Conservation (phyloP, 208 protist species). For the Dictyostelium gargantuum region DNA sequence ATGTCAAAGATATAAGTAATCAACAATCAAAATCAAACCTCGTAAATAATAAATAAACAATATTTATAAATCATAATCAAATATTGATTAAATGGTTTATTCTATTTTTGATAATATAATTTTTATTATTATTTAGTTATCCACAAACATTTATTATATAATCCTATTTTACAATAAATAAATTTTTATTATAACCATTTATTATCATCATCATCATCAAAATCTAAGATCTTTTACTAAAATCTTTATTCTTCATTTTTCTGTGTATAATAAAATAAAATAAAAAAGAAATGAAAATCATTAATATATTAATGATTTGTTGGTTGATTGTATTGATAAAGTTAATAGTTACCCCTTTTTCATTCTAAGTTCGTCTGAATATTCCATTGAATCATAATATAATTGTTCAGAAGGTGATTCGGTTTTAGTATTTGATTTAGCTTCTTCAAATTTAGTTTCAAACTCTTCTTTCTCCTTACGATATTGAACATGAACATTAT, state of each 20-base stretch:
- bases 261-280: neutral
- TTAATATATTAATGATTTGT: too few species aligned
- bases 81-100: too few species aligned
- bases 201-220: too few species aligned
- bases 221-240: neutral
- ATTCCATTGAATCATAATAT: constrained; percentile 32
- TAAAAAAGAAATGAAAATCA: neutral
- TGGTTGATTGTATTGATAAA: too few species aligned
- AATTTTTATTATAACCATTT: too few species aligned
- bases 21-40: neutral
- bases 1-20: neutral
- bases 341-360: constrained; percentile 19
- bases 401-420: neutral
- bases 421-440: constrained; percentile 35
- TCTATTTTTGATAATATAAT: too few species aligned
- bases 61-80: too few species aligned
- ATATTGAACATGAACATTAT: constrained; percentile 26
- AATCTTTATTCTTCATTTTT: neutral
- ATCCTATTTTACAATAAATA: too few species aligned
- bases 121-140: too few species aligned
- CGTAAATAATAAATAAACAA: too few species aligned
- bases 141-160: too few species aligned
- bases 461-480: constrained; percentile 30
- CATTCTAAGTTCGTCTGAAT: constrained; percentile 27
- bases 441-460: constrained; percentile 7